A percentile compares a stretch with the other conserved stretches of the same genome.
Evolutionary conservation across 1,139 yeast species (phyloP).

Genomic region (Taiozyma onychis): DNA sequence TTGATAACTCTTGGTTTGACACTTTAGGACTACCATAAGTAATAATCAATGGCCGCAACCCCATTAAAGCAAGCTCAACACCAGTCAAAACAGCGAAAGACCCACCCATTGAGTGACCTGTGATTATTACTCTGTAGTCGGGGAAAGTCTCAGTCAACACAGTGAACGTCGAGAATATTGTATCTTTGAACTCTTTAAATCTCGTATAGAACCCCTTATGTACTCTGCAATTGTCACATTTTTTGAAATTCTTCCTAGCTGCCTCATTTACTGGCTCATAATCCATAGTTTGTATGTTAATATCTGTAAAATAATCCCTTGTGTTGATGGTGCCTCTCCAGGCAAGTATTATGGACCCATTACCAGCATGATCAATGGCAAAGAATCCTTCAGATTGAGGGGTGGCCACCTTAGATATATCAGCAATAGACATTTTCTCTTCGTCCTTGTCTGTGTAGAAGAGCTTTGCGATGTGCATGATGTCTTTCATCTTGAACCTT

Average conservation of each 20-base stretch:
- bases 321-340: conserved; percentile 54
- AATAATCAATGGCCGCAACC: conserved; percentile 46
- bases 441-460: background rate
- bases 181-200: conserved; percentile 33
- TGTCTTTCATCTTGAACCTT: background rate
- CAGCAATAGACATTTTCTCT: background rate
- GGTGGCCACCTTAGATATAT: background rate
- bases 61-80: conserved; percentile 49
- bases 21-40: conserved; percentile 62
- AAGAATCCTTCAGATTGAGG: conserved; percentile 32
- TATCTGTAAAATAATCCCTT: conserved; percentile 52
- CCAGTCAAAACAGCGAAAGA: conserved; percentile 61
- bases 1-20: conserved; percentile 46
- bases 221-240: conserved; percentile 46
- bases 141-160: conserved; percentile 16
- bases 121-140: conserved; percentile 43
- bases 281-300: conserved; percentile 24
- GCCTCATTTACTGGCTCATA: conserved; percentile 19
- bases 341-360: conserved; percentile 36
- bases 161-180: conserved; percentile 27
- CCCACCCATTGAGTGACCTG: conserved; percentile 75
- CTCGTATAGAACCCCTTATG: conserved; percentile 51
- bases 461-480: background rate
- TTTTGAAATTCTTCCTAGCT: conserved; percentile 11
- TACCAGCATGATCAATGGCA: conserved; percentile 36